Conservation (phyloP, 1,284 basidiomycete genomes). For the Fomitopsis schrenkii region DNA sequence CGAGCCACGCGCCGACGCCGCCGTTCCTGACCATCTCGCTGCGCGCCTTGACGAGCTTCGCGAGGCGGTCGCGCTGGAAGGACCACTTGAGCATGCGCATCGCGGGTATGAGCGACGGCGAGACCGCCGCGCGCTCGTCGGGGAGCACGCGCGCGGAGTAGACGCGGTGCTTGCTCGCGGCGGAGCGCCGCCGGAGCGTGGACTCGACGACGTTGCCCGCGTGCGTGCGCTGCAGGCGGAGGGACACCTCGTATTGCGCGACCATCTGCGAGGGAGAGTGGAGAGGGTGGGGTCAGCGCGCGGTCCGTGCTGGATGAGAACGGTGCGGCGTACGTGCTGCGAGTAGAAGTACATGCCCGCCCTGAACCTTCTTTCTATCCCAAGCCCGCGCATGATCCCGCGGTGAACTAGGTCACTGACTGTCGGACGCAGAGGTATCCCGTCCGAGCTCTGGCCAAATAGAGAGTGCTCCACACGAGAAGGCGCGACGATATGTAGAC, state of each 20-base stretch:
- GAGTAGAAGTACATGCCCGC: slow-evolving; percentile 62
- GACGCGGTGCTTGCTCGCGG: slow-evolving; percentile 31
- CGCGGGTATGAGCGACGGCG: slow-evolving; percentile 50
- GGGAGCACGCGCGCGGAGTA: slow-evolving; percentile 46
- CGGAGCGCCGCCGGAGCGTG: slow-evolving; percentile 39
- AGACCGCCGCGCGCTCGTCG: slow-evolving; percentile 42
- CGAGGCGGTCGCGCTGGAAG: slow-evolving; percentile 51
- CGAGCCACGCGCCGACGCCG: slow-evolving; percentile 50
- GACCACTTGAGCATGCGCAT: slow-evolving; percentile 57
- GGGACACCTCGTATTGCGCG: slow-evolving; percentile 52
- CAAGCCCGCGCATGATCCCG: slow-evolving; percentile 62
- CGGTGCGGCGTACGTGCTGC: slow-evolving; percentile 39
- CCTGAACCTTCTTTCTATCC: slow-evolving; percentile 60
- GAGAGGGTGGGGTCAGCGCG: not conserved
- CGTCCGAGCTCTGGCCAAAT: slow-evolving; percentile 51
- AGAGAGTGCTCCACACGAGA: slow-evolving; percentile 63
- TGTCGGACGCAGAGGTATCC: slow-evolving; percentile 55
- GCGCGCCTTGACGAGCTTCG: slow-evolving; percentile 43
- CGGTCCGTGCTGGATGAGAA: not conserved
- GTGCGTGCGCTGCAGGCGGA: slow-evolving; percentile 44
- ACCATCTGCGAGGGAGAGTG: slow-evolving; percentile 46
- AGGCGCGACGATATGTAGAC: slow-evolving; percentile 57
- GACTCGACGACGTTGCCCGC: slow-evolving; percentile 43
- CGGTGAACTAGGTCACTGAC: slow-evolving; percentile 61
- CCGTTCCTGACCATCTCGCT: slow-evolving; percentile 25